These are phyloP conservation scores for Monosporascus sp. DNA, from an alignment of 2,329 filamentous ascomycete genomes.

Conservation along the genomic window DNA sequence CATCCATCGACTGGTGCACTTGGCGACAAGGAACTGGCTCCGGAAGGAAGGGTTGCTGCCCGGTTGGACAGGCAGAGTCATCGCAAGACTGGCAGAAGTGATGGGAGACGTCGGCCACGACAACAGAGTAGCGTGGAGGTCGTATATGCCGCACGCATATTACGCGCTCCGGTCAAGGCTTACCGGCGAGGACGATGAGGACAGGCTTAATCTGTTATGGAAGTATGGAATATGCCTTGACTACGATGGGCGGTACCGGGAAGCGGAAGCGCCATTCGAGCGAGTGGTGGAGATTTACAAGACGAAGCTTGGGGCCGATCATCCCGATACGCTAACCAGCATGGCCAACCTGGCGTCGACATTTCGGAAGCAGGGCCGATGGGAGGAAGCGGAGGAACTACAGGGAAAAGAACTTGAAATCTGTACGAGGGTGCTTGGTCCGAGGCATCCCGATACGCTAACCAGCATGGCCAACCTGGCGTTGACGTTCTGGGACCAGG, in stretches of 20 bases:
- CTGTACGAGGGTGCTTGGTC: too few species aligned
- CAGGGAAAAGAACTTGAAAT: too few species aligned
- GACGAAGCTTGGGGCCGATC: conserved; percentile 10
- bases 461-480: conserved; percentile 2
- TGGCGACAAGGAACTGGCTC: conserved; percentile 22
- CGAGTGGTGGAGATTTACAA: conserved; percentile 8
- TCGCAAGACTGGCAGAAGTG: background rate
- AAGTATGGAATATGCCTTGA: too few species aligned
- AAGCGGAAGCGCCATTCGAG: conserved; percentile 6
- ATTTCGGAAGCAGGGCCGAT: background rate
- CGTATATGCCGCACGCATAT: background rate
- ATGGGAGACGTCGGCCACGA: background rate
- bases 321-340: conserved; percentile 7
- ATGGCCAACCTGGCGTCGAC: conserved; percentile 1
- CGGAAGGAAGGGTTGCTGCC: conserved; percentile 2
- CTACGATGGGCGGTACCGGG: conserved; percentile 1
- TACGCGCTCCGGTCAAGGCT: too few species aligned
- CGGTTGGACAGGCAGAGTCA: too few species aligned
- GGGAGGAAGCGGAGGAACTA: too few species aligned
- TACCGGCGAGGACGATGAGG: background rate
- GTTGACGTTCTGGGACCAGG: background rate
- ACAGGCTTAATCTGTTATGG: background rate
- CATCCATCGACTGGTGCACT: conserved; percentile 30
- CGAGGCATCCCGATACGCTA: conserved; percentile 3
- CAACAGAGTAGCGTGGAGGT: background rate